phyloP scores from a whole-genome alignment of 306 rosid genomes.

The Lathyrus sativus region DNA sequence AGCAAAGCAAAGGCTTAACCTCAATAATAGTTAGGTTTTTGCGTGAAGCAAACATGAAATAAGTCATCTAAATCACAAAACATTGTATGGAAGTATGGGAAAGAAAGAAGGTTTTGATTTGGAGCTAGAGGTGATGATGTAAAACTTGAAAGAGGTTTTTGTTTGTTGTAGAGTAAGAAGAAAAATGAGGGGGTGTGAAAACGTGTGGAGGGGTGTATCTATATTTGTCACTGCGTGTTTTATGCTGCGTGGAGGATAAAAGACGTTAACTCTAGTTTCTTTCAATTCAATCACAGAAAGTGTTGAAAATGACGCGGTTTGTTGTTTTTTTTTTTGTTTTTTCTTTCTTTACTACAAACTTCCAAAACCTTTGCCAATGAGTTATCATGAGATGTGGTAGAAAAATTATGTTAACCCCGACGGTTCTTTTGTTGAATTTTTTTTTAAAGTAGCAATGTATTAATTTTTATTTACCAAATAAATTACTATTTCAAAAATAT shows the following conservation, averaged over 20 bases:
- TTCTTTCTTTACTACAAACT: conserved; percentile 14
- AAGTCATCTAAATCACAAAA: conserved; percentile 46
- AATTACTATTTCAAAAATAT: too few species aligned
- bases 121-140: conserved; percentile 42
- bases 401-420: conserved; percentile 38
- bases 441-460: too few species aligned
- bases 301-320: conserved; percentile 59
- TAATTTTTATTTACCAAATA: too few species aligned
- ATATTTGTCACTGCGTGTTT: conserved; percentile 78
- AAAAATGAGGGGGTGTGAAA: conserved; percentile 28
- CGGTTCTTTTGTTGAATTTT: conserved; percentile 3
- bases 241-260: conserved; percentile 92
- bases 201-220: conserved; percentile 58
- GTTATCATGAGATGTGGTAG: neutral
- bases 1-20: conserved; percentile 74
- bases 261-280: conserved; percentile 68
- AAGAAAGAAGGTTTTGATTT: conserved; percentile 33
- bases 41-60: conserved; percentile 99
- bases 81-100: conserved; percentile 21
- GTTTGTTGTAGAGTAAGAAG: conserved; percentile 29
- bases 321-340: conserved; percentile 30
- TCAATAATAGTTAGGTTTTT: conserved; percentile 64
- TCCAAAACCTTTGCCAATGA: conserved; percentile 34
- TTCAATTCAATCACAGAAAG: conserved; percentile 37
- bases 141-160: conserved; percentile 42